A percentile compares a stretch with the other conserved stretches of the same genome.
Conservation (phyloP, 768 basidiomycete species). For the Lentinula guzmanii region DNA sequence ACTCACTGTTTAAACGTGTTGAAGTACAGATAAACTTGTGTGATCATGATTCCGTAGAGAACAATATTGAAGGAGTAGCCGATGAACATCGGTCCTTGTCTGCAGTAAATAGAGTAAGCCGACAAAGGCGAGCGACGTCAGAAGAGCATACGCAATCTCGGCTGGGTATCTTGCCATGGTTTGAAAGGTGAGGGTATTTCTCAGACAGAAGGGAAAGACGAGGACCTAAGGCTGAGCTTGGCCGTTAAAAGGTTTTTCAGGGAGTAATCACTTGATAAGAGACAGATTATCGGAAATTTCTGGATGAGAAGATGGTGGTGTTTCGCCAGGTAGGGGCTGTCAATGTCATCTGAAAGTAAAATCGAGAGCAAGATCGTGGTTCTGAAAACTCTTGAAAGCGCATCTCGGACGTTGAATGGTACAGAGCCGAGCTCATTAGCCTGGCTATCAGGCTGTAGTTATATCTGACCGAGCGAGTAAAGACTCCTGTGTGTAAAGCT, state of each 20-base stretch:
- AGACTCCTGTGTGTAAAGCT: too few species aligned
- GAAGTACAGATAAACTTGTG: conserved; percentile 42
- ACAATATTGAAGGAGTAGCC: conserved; percentile 40
- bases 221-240: neutral
- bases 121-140: neutral
- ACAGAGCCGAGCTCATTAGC: too few species aligned
- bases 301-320: too few species aligned
- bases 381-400: too few species aligned
- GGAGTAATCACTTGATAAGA: too few species aligned
- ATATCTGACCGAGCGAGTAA: too few species aligned
- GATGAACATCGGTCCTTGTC: conserved; percentile 45
- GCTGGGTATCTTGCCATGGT: conserved; percentile 16
- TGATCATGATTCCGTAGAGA: conserved; percentile 44
- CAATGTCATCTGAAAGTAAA: too few species aligned
- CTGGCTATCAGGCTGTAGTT: too few species aligned
- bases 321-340: too few species aligned
- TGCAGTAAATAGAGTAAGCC: conserved; percentile 12
- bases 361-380: too few species aligned
- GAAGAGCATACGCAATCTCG: conserved; percentile 25
- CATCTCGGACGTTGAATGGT: too few species aligned
- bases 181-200: neutral
- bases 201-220: neutral
- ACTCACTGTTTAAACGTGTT: conserved; percentile 30
- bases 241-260: neutral
- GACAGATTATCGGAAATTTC: too few species aligned